Conservation (phyloP, 441 rosid species). For the Euphorbia schlechtendalii region DNA sequence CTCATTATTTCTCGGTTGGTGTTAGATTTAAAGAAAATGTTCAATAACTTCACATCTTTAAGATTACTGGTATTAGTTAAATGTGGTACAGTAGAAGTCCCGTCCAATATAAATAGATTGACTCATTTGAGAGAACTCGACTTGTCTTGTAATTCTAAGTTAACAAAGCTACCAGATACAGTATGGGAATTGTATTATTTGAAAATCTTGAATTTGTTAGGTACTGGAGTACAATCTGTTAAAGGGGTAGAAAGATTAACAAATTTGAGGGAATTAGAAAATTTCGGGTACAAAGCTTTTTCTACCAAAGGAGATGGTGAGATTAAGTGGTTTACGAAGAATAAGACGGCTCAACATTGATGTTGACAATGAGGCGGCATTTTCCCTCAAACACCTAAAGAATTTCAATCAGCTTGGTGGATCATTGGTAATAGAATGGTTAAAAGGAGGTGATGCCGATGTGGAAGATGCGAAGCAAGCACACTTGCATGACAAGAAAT, state of each 20-base stretch:
- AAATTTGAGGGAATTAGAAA: not conserved
- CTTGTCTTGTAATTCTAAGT: not conserved
- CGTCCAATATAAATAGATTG: not conserved
- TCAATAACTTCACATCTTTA: not conserved
- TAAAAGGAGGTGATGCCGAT: not conserved
- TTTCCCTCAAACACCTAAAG: constrained; percentile 1
- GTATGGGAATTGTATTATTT: constrained; percentile 2
- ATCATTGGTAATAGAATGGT: not conserved
- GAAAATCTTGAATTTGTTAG: not conserved
- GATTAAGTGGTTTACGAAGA: not conserved
- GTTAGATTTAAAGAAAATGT: not conserved
- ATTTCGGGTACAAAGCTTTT: too few relatives aligned
- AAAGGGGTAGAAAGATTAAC: not conserved
- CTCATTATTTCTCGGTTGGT: not conserved
- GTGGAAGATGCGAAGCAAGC: constrained; percentile 2
- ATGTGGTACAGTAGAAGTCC: not conserved
- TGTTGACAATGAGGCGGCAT: not conserved
- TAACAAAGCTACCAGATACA: not conserved
- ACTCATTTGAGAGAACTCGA: constrained; percentile 8
- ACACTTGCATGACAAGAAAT: not conserved
- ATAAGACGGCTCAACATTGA: not conserved
- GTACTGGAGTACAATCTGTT: too few relatives aligned
- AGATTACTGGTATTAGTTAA: not conserved
- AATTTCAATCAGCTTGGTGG: not conserved
- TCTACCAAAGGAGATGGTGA: constrained; percentile 10